Base-by-base conservation (phyloP, 495 filamentous ascomycete genomes). In the Pyrenula aspistea region DNA sequence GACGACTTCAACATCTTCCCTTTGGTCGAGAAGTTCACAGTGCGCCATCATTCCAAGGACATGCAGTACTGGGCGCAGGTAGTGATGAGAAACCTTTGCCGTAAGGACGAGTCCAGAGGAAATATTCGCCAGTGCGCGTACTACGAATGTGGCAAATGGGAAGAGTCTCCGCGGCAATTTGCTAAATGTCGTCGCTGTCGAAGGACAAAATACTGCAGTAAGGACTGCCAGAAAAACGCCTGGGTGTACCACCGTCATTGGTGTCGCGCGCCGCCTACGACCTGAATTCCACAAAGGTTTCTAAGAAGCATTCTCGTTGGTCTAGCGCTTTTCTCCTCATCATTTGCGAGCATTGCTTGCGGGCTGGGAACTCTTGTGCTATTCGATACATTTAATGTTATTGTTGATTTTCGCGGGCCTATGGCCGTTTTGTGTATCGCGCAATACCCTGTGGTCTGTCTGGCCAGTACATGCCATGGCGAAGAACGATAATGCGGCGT, bases 21-120 rank as follows among this genome's bases (percentile, higher is more conserved):
- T 23, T 76, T 98, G 55, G 92, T 98, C 50, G 93, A 98, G 72
- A 96, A 96, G 69, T 97, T 96, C 68, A 98, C 93, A 12, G 89
- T 96, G 48, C 82, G 92, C 56, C 89, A 95, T 65, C 89, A 96
- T 68, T 89, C 87, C 53, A 86, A 85, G 55, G 92, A 97, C 67
- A 97, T 98, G 93, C 91, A 96, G 67, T 96, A 96, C 73, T 98
- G 93, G 93, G 93, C 93, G 10, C 92, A 91, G 54, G 92, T 98
- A 21, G 93, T 98, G 55, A 97, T 98, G 93, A 79, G 93, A 55
- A 98, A 98, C 67, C 83, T 98, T 36, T 98, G 93, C 77, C 87
- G 93, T 57, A 98, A 98, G 73, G 93, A 98, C 67, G 93, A 98
- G 63, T 87, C 84, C 4, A 79, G 86, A 53, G 93, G 93, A 22